Evolutionary conservation across 2,329 filamentous ascomycete species (phyloP), one percentile per base, ranked within the genome.

Genomic region (Claviceps spartinae): DNA sequence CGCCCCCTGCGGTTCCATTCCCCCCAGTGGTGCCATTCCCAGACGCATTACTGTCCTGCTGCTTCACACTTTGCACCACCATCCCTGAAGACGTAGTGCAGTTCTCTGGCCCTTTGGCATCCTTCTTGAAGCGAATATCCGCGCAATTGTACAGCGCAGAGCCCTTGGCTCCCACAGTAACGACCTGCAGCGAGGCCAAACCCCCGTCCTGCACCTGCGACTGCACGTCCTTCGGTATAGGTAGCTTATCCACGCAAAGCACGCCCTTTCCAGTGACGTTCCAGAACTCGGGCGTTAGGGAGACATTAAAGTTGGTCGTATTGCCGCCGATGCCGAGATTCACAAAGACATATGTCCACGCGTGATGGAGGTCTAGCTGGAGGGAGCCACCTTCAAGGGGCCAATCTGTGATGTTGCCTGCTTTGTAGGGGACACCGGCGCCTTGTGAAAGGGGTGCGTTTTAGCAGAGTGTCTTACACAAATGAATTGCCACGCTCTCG

Each of bases 81-180:
- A 86, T 69, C 37, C 75, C 77, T 3, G 62, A 60, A 0, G 63
- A 59, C 22, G 45, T 50, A 3, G 54, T 60, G 55, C 64, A 65
- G 54, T 66, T 65, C 26, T 68, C 62, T 6, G 75, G 69, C 8
- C 69, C 63, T 18, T 73, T 69, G 4, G 77, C 72, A 11, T 69
- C 68, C 49, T 70, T 68, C 36, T 73, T 76, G 69, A 90, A 83
- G 26, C 78, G 82, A 57, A 89, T 78, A 60, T 90, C 85, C 61
- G 85, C 82, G 65, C 86, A 90, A 66, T 83, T 85, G 67, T 88
- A 89, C 36, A 89, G 68, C 16, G 83, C 81, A 41, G 72, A 74
- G 20, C 72, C 76, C 4, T 69, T 70, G 22, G 77, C 71, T 30
- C 79, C 81, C 47, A 80, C 71, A 4, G 80, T 83, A 38, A 88